Evolutionary conservation across 306 rosid genomes (phyloP), one percentile per base, ranked within the genome.

Genomic region (Dalbergia oliveri): DNA sequence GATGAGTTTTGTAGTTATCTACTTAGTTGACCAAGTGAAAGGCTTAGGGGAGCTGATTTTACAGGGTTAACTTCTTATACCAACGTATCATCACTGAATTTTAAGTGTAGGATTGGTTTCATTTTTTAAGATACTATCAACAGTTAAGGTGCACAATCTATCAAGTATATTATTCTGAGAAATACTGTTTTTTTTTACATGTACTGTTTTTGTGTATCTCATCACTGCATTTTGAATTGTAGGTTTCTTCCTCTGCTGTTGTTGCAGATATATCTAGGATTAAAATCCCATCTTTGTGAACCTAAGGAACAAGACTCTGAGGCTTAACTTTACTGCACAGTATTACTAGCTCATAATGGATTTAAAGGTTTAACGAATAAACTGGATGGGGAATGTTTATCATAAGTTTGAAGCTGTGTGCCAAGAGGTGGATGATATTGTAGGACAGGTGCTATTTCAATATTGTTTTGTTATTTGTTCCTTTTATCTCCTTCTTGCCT

Each of bases 371-470:
- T 80, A 85, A 64, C 83, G 44, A 77, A 83, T 85, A 64, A 81
- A 81, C 26, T 95, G 97, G 99, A 87, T 89, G 78, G 95, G 92
- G 70, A 84, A 88, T 82, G 71, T 95, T 74, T 95, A 66, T 85
- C 92, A 91, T 80, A 94, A 90, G 79, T 81, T 95, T 79, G 99
- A 95, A 95, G 87, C 87, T 63, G 92, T 84, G 66, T 87, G 97
- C 81, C 94, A 89, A 18, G 99, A 91, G 82, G 97, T 90, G 72
- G 94, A 91, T 84, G 90, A 80, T 71, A 81, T 88, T 69, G 92
- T 89, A 35, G 81, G 77, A 62, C 88, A 93, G 97, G 99, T 94
- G 71, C 10, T 69, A 11, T 47, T 69, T 84, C 66, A 73, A 66
- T 75, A 44, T 47, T 61, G n/a, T 9, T 57, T 83, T 64, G 4